phyloP scores from a whole-genome alignment of 257 asterid genomes.

The Echites panduratus region DNA sequence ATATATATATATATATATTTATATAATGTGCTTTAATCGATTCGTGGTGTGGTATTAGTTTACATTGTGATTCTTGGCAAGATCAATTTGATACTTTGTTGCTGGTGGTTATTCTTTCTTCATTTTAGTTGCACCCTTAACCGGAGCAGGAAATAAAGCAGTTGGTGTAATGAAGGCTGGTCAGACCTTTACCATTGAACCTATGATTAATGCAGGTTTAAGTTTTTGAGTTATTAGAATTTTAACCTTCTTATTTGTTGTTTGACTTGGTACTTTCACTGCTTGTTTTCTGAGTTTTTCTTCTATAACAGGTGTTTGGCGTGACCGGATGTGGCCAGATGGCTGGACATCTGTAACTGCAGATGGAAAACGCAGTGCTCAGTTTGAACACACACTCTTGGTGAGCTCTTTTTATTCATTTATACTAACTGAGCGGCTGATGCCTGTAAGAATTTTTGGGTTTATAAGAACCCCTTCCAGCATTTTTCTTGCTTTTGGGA shows the following conservation, averaged over 20 bases:
- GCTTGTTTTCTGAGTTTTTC: constrained; percentile 9
- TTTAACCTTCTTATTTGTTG: background rate
- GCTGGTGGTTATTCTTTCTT: background rate
- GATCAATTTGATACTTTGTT: background rate
- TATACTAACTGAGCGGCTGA: background rate
- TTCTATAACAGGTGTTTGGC: constrained; percentile 66
- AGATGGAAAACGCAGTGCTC: constrained; percentile 96
- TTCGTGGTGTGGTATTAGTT: background rate
- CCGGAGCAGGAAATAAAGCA: constrained; percentile 84
- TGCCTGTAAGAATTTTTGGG: background rate
- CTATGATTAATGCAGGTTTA: constrained; percentile 90
- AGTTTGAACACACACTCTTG: constrained; percentile 92
- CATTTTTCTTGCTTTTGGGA: background rate
- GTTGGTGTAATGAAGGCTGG: constrained; percentile 97
- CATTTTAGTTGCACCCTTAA: constrained; percentile 35
- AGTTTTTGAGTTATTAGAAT: background rate
- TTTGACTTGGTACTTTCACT: background rate
- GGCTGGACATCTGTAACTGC: constrained; percentile 97
- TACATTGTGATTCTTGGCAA: no score
- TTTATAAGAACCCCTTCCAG: background rate
- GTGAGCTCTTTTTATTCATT: constrained; percentile 24
- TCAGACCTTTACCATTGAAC: constrained; percentile 93
- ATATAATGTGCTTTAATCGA: background rate
- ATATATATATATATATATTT: background rate
- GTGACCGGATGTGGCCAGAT: constrained; percentile 97